A percentile compares a stretch with the other conserved stretches of the same genome.
These are phyloP conservation scores for Cynara cardunculus DNA, from an alignment of 129 eudicot genomes.

Conservation along the genomic window DNA sequence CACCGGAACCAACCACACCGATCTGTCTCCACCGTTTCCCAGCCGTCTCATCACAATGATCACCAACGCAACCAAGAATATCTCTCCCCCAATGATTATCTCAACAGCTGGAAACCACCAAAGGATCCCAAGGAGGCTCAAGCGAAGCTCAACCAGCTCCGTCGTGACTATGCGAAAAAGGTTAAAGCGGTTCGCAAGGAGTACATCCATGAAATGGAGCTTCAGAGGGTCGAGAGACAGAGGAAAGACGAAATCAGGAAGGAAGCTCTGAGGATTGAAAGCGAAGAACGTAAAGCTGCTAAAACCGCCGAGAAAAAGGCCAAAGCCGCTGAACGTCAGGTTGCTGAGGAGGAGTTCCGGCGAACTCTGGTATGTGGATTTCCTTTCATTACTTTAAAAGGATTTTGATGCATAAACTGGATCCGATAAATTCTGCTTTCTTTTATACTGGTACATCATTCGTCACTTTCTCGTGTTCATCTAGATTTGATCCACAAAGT, in stretches of 20 bases:
- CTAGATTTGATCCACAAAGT: not conserved
- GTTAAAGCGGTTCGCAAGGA: conserved; percentile 58
- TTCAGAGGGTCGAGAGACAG: conserved; percentile 51
- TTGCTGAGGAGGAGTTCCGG: conserved; percentile 63
- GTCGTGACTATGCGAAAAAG: conserved; percentile 67
- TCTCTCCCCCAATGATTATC: conserved; percentile 45
- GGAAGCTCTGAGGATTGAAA: conserved; percentile 62
- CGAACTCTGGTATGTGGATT: conserved; percentile 49
- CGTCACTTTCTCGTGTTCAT: not conserved
- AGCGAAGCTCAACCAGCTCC: conserved; percentile 46
- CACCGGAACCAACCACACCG: conserved; percentile 15
- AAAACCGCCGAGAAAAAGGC: conserved; percentile 60
- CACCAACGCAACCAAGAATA: conserved; percentile 52
- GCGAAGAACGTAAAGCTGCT: conserved; percentile 60
- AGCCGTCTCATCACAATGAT: conserved; percentile 44
- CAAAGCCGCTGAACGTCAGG: conserved; percentile 58
- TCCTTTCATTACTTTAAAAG: not conserved
- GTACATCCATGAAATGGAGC: conserved; percentile 77
- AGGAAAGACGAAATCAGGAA: conserved; percentile 55
- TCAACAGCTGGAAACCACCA: conserved; percentile 71
- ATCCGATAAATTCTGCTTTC: not conserved
- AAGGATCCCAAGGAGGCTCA: conserved; percentile 60
- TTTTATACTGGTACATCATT: not conserved
- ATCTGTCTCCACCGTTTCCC: conserved; percentile 29
- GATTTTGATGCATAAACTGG: not conserved